Base-by-base conservation (phyloP, 148 eudicot species). In the Cornus florida region DNA sequence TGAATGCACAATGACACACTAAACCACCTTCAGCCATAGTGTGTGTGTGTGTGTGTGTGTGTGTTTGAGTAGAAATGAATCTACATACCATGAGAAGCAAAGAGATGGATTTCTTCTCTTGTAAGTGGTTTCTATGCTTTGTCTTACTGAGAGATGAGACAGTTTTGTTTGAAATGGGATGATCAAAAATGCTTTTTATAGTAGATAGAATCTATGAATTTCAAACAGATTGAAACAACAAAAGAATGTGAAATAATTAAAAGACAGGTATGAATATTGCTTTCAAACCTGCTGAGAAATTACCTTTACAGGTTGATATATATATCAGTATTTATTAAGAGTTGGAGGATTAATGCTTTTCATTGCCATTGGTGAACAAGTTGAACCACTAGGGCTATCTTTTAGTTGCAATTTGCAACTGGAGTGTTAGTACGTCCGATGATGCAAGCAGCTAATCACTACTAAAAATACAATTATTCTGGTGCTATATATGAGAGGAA, bases 1-100 rank as follows among this genome's bases (percentile, higher is more conserved):
- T 28, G 28, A 28, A 28, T 28, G 28, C 28, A 28, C 28, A 28
- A 28, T 28, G 28, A 28, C 28, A 28, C 28, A 28, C 28, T 28
- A 28, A 28, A 28, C 28, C 28, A 28, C 28, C 28, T 28, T 28
- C 28, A 28, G 28, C 28, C 28, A 28, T 28, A 28, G 28, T 0
- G 60, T 3, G 60, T 3, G 60, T 3, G 0, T 8, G 16, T 3
- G 0, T 8, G 16, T 3, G 28, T 0, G 60, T 3, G 60, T 3
- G 60, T 3, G 0, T 8, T 0, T 3, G 64, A 5, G 20, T 12
- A 14, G 64, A 31, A 16, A 10, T 33, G 33, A 16, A 62, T 4
- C 9, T 2, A 78, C 69, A 1, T 41, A 72, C 81, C 81, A 64
- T 71, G 48, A 35, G 53, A 33, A 35, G 48, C 50, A 59, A 56